phyloP scores from a whole-genome alignment of 768 basidiomycete species.

The Psilocybe subaeruginosa region DNA sequence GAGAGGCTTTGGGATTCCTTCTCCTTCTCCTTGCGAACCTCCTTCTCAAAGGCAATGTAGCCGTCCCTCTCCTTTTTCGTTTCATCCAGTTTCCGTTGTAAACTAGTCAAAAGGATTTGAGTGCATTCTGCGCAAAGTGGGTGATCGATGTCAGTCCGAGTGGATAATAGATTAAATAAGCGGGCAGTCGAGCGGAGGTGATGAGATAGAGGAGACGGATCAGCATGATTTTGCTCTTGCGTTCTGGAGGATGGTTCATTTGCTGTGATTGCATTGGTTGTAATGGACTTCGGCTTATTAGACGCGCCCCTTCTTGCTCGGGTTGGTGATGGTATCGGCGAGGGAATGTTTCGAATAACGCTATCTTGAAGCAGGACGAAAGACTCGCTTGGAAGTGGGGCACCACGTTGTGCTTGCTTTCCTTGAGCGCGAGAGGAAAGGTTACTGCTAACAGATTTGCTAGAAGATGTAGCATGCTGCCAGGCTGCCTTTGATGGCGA shows the following conservation, averaged over 20 bases:
- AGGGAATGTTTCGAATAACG: slow-evolving; percentile 70
- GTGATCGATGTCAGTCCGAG: slow-evolving; percentile 83
- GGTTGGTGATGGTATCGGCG: slow-evolving; percentile 40
- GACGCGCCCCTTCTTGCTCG: slow-evolving; percentile 46
- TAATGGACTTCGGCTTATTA: slow-evolving; percentile 32
- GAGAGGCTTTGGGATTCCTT: slow-evolving; percentile 62
- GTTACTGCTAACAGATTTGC: slow-evolving; percentile 30
- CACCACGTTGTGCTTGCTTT: slow-evolving; percentile 59
- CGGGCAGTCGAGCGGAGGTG: slow-evolving; percentile 76
- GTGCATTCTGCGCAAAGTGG: slow-evolving; percentile 97
- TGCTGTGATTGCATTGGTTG: slow-evolving; percentile 29
- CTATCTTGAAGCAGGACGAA: slow-evolving; percentile 92
- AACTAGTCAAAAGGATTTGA: slow-evolving; percentile 71
- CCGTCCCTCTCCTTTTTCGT: slow-evolving; percentile 91
- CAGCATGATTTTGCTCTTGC: slow-evolving; percentile 54
- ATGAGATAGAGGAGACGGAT: slow-evolving; percentile 76
- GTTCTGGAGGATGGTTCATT: slow-evolving; percentile 34
- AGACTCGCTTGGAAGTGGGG: slow-evolving; percentile 76
- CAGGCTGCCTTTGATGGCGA: slow-evolving; percentile 62
- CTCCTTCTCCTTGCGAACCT: slow-evolving; percentile 81
- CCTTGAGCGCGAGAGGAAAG: slow-evolving; percentile 60
- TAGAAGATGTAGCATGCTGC: slow-evolving; percentile 55
- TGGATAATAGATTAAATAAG: slow-evolving; percentile 77
- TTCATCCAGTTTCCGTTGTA: slow-evolving; percentile 86
- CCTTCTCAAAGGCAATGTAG: slow-evolving; percentile 91